Base-by-base conservation (phyloP, 2,329 filamentous ascomycete species). In the Fusarium sterilihyphosum region DNA sequence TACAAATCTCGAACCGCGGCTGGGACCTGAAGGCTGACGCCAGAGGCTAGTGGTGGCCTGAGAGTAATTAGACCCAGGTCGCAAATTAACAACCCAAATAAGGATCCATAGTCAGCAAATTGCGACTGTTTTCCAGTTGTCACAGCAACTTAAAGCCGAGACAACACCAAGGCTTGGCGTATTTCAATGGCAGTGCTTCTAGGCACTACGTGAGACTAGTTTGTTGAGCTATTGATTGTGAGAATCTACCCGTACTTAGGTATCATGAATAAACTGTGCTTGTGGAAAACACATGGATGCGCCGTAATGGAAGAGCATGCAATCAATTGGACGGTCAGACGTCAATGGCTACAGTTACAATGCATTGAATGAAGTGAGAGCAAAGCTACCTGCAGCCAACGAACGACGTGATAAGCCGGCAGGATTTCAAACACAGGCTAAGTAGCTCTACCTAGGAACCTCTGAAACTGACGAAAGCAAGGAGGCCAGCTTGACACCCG, bases 81-180 rank as follows among this genome's bases (percentile, higher is more conserved):
- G 57, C 64, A 75, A 74, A 74, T 69, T 67, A 49, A 41, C 44
- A 35, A 24, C 61, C 53, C 58, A 54, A 57, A 66, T 41, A 41
- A 53, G 67, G 60, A 57, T 57, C 57, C 66, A 56, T 69, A 62
- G 57, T 75, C 65, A 72, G 75, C 67, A 56, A 65, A 52, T 68
- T 68, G 29, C 53, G 16, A 24, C 54, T 53, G 26, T 26, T 47
- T 17, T 52, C 26, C 12, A 57, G 78, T 80, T 75, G 78, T 74
- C 75, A 71, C 69, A 68, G 77, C 74, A 80, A 80, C 78, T 50
- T 18, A 17, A 33, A 63, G 57, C 59, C 65, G 37, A 61, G 65
- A 67, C 73, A 70, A 77, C 70, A 70, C 46, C 41, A 41, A 35
- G 33, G 40, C 73, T 72, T 77, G 75, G 72, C 67, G 61, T 50